Percentiles rank a stretch among this genome's conserved stretches.
phyloP scores from a whole-genome alignment of 1,139 yeast genomes.

The Candida gigantensis region DNA sequence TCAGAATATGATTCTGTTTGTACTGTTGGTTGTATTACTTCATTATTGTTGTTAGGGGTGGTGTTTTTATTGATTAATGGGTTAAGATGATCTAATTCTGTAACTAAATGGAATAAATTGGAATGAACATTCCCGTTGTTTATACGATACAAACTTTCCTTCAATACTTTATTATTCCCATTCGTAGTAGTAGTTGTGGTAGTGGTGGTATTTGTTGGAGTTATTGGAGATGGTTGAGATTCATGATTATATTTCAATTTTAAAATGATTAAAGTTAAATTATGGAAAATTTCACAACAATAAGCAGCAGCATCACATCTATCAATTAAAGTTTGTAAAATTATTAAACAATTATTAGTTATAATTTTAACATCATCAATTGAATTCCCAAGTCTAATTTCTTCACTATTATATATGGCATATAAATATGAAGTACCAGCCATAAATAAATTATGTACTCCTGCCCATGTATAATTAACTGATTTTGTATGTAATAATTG shows the following conservation, averaged over 20 bases:
- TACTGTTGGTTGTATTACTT: not conserved
- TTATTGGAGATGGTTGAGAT: constrained; percentile 21
- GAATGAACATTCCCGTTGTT: constrained; percentile 35
- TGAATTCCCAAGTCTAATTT: constrained; percentile 48
- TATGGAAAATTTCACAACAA: constrained; percentile 72
- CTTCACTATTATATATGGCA: constrained; percentile 67
- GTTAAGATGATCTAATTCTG: constrained; percentile 13
- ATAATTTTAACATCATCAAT: constrained; percentile 55
- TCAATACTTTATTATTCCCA: constrained; percentile 9
- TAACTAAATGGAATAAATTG: constrained; percentile 35
- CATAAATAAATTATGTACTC: constrained; percentile 84
- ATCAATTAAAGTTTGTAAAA: constrained; percentile 61
- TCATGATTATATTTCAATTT: constrained; percentile 52
- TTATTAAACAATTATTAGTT: constrained; percentile 59
- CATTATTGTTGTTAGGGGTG: not conserved
- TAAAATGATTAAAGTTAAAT: constrained; percentile 69
- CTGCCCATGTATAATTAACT: constrained; percentile 90
- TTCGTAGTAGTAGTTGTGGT: constrained; percentile 5
- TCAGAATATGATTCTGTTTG: too few species aligned
- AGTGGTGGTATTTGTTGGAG: too few species aligned
- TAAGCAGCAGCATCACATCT: constrained; percentile 77
- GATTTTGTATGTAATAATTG: constrained; percentile 55
- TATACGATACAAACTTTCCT: constrained; percentile 20
- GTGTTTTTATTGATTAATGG: constrained; percentile 6
- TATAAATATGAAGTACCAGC: constrained; percentile 85